Evolutionary conservation across 805 yeast genomes (phyloP).

Genomic region (Candida succiphila): DNA sequence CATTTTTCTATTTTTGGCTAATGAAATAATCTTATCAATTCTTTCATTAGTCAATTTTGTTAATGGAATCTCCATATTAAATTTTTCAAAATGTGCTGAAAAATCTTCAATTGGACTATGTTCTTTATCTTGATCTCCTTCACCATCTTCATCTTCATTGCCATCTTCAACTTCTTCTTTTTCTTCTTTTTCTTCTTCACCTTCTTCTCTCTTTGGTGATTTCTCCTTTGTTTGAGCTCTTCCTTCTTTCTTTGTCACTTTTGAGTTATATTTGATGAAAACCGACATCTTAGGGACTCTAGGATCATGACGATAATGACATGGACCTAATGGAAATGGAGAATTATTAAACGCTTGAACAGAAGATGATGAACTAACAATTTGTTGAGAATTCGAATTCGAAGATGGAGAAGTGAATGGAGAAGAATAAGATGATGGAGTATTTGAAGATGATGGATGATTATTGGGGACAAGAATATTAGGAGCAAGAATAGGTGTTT

Average conservation of each 20-base stretch:
- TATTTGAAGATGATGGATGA: not conserved
- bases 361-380: no score
- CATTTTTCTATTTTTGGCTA: conserved; percentile 9
- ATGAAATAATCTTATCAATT: conserved; percentile 5
- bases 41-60: conserved; percentile 7
- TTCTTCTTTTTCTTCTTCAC: not conserved
- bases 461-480: not conserved
- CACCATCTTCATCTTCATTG: not conserved
- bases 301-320: no score
- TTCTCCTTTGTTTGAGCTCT: no score
- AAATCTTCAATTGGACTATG: not conserved
- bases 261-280: no score
- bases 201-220: not conserved
- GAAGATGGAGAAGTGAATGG: not conserved
- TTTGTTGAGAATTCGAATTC: no score
- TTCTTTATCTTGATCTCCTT: not conserved
- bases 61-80: conserved; percentile 5
- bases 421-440: not conserved
- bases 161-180: not conserved
- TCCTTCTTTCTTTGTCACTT: no score
- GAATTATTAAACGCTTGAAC: no score
- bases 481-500: no score
- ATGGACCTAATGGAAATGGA: no score
- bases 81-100: not conserved
- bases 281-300: no score